These are phyloP conservation scores for Stemphylium lycopersici DNA, from an alignment of 2,329 filamentous ascomycete genomes.

Conservation along the genomic window DNA sequence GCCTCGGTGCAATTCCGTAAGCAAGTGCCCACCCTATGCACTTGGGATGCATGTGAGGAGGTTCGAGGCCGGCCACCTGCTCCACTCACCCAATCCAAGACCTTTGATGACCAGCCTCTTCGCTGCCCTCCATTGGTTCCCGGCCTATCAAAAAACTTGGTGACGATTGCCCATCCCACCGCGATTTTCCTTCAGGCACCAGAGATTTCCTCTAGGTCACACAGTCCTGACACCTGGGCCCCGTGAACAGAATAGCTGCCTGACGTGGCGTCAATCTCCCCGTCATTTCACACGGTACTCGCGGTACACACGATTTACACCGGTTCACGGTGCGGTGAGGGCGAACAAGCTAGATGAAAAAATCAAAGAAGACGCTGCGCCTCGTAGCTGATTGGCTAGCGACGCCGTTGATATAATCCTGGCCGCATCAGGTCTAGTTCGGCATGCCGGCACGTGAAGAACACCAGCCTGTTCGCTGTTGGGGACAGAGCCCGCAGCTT, in stretches of 20 bases:
- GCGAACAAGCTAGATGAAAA: neutral
- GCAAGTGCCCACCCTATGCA: slow-evolving; percentile 18
- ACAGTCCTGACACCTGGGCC: slow-evolving; percentile 4
- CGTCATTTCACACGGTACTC: neutral
- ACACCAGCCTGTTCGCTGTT: neutral
- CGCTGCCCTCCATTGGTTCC: slow-evolving; percentile 6
- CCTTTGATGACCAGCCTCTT: slow-evolving; percentile 11
- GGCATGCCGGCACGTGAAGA: slow-evolving; percentile 1
- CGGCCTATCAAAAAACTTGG: neutral
- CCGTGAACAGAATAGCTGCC: slow-evolving; percentile 1
- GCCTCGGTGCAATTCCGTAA: slow-evolving; percentile 27
- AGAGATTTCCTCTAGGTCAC: slow-evolving; percentile 4
- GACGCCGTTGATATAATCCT: neutral
- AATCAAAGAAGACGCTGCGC: slow-evolving; percentile 3
- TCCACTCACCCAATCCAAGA: slow-evolving; percentile 21
- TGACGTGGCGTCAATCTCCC: slow-evolving; percentile 8
- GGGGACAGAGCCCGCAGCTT: neutral
- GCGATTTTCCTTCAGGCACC: slow-evolving; percentile 9
- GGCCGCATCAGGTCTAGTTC: neutral
- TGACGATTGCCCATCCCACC: slow-evolving; percentile 8
- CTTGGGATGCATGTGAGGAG: slow-evolving; percentile 17
- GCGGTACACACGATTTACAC: slow-evolving; percentile 1
- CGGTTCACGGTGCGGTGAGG: slow-evolving; percentile 10
- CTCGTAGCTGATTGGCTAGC: neutral
- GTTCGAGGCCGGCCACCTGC: slow-evolving; percentile 17